A percentile compares a stretch with the other conserved stretches of the same genome.
These are phyloP conservation scores for Globisporangium radiosum DNA, from an alignment of 352 stramenopile genomes.

Conservation along the genomic window DNA sequence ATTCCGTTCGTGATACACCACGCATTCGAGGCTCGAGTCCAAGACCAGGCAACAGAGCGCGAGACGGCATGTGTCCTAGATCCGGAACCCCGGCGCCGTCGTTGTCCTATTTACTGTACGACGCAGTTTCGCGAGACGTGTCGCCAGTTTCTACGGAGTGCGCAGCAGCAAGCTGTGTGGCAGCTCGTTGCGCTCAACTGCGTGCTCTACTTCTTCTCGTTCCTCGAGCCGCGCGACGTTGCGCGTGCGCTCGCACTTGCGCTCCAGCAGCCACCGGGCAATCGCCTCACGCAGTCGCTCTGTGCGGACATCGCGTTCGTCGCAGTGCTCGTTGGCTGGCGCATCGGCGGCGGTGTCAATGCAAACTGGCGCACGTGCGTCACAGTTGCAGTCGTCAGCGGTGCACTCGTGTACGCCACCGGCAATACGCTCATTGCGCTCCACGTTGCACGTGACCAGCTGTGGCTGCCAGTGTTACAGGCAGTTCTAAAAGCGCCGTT, in stretches of 20 bases:
- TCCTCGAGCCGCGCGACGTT: conserved; percentile 23
- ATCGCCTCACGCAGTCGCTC: conserved; percentile 13
- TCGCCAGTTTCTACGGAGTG: conserved; percentile 16
- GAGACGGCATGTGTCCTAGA: not conserved
- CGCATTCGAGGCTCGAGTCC: conserved; percentile 16
- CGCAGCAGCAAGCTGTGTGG: conserved; percentile 39
- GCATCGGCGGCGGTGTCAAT: conserved; percentile 12
- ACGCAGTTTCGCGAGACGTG: conserved; percentile 13
- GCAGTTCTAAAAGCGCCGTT: conserved; percentile 15
- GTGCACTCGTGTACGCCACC: conserved; percentile 6
- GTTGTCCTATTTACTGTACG: not conserved
- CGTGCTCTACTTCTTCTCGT: conserved; percentile 32
- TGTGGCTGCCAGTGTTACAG: conserved; percentile 20
- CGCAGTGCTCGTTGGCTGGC: conserved; percentile 18
- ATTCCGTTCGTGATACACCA: conserved; percentile 25
- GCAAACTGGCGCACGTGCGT: conserved; percentile 19
- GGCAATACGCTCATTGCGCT: conserved; percentile 21
- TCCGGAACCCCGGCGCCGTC: no score
- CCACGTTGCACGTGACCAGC: conserved; percentile 11
- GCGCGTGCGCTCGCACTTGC: conserved; percentile 18
- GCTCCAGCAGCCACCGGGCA: conserved; percentile 9
- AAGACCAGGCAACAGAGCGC: not conserved
- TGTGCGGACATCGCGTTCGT: conserved; percentile 21
- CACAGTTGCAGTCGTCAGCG: conserved; percentile 11
- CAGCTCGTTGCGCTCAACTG: conserved; percentile 38